A percentile compares a stretch with the other conserved stretches of the same genome.
Evolutionary conservation across 2,329 filamentous ascomycete species (phyloP).

Genomic region (Curvularia hawaiiensis): DNA sequence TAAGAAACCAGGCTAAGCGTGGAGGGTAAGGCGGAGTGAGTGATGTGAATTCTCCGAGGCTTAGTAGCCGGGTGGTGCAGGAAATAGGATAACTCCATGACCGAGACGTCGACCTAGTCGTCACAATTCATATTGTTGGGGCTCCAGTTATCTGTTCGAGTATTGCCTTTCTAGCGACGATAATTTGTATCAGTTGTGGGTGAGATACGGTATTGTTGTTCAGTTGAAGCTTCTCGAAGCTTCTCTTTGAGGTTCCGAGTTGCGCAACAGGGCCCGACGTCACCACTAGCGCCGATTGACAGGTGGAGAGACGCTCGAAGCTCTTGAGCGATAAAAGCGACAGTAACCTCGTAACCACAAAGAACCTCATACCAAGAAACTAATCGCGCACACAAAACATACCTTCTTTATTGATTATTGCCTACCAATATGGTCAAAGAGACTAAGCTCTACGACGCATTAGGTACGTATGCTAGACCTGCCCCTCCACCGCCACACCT

Average conservation of each 20-base stretch:
- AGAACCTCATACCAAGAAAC: slow-evolving; percentile 13
- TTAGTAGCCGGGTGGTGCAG: not conserved
- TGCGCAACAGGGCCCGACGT: slow-evolving; percentile 20
- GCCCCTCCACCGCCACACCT: slow-evolving; percentile 30
- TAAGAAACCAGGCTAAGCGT: not conserved
- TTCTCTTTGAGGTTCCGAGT: slow-evolving; percentile 29
- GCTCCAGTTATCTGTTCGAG: not conserved
- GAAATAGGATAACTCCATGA: slow-evolving; percentile 4
- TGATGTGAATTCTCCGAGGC: slow-evolving; percentile 2
- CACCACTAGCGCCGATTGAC: slow-evolving; percentile 29
- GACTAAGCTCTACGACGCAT: slow-evolving; percentile 90
- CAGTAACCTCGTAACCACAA: slow-evolving; percentile 30
- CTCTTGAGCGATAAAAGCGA: slow-evolving; percentile 33
- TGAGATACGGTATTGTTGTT: slow-evolving; percentile 7
- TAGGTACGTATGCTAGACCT: slow-evolving; percentile 54
- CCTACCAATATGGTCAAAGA: slow-evolving; percentile 80
- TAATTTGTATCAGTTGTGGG: not conserved
- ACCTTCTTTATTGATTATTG: slow-evolving; percentile 13
- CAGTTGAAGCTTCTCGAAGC: slow-evolving; percentile 48
- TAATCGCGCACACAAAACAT: slow-evolving; percentile 19
- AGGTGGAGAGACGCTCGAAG: slow-evolving; percentile 37
- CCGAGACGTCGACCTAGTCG: slow-evolving; percentile 2
- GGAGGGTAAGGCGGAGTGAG: not conserved
- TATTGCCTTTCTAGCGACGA: not conserved
- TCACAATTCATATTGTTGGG: not conserved